These are phyloP conservation scores for Trypanosoma avium DNA, from an alignment of 208 protist species.

Conservation along the genomic window DNA sequence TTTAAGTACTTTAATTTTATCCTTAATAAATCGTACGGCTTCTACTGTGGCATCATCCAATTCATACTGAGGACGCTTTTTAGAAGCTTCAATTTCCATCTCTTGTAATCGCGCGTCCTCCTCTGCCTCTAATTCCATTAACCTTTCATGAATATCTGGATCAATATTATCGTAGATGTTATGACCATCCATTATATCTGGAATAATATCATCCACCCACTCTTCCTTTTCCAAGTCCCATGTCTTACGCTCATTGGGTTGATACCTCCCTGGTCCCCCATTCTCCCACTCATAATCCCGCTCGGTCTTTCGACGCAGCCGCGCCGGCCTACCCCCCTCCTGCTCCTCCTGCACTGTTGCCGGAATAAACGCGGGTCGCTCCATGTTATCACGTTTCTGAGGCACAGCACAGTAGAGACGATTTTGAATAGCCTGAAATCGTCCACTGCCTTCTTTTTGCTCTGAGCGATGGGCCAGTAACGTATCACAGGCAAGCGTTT, in stretches of 20 bases:
- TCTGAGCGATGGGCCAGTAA: conserved; percentile 95
- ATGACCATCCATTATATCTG: conserved; percentile 99
- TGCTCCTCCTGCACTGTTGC: conserved; percentile 50
- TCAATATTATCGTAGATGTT: conserved; percentile 99
- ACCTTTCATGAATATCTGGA: conserved; percentile 96
- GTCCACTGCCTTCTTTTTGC: conserved; percentile 93
- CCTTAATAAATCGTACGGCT: conserved; percentile 88
- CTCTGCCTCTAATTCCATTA: conserved; percentile 93
- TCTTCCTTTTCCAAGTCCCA: conserved; percentile 94
- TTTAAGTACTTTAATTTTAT: conserved; percentile 86
- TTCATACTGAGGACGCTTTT: conserved; percentile 49
- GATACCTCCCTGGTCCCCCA: conserved; percentile 93
- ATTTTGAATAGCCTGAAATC: conserved; percentile 91
- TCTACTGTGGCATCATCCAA: conserved; percentile 72
- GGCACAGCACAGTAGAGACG: conserved; percentile 91
- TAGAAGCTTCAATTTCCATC: conserved; percentile 93
- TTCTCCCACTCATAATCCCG: conserved; percentile 92
- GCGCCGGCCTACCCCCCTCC: conserved; percentile 35
- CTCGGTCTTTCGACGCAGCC: conserved; percentile 80
- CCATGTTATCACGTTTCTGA: conserved; percentile 87
- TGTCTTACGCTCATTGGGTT: conserved; percentile 84
- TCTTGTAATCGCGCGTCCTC: conserved; percentile 91
- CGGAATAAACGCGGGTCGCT: conserved; percentile 78
- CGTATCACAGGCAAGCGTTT: conserved; percentile 94
- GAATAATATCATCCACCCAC: conserved; percentile 98